These are phyloP conservation scores for Blastobotrys elegans DNA, from an alignment of 1,139 yeast species.

Conservation along the genomic window DNA sequence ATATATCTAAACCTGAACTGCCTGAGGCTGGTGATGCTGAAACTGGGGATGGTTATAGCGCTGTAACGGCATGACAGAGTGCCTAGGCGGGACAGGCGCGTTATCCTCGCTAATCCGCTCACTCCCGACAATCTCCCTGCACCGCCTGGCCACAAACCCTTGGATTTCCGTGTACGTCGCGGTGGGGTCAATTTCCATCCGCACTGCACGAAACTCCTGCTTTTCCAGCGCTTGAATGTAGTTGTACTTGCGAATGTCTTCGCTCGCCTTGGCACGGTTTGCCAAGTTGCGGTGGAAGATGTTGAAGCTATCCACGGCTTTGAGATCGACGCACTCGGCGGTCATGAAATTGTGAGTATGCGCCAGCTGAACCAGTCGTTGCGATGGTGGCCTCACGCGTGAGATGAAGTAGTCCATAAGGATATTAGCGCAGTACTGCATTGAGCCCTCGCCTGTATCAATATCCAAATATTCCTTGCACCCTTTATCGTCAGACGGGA, in stretches of 20 bases:
- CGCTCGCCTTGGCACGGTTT: conserved; percentile 7
- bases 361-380: conserved; percentile 7
- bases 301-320: conserved; percentile 5
- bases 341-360: conserved; percentile 12
- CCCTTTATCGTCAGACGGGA: conserved; percentile 1
- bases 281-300: conserved; percentile 8
- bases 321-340: conserved; percentile 2
- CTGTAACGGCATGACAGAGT: too few relatives aligned
- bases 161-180: conserved; percentile 7
- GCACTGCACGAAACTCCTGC: conserved; percentile 3
- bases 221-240: conserved; percentile 9
- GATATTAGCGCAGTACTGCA: neutral
- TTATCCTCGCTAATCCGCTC: neutral
- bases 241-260: conserved; percentile 11
- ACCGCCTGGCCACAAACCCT: neutral
- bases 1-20: too few relatives aligned
- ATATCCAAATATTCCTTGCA: conserved; percentile 1
- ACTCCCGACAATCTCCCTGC: neutral
- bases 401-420: conserved; percentile 5
- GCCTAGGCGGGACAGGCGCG: neutral
- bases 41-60: too few relatives aligned
- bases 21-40: too few relatives aligned
- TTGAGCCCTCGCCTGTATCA: neutral
- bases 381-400: conserved; percentile 1
- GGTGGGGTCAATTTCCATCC: conserved; percentile 9